Base-by-base conservation (phyloP, 495 filamentous ascomycete genomes). In the Annulohypoxylon maeteangense region DNA sequence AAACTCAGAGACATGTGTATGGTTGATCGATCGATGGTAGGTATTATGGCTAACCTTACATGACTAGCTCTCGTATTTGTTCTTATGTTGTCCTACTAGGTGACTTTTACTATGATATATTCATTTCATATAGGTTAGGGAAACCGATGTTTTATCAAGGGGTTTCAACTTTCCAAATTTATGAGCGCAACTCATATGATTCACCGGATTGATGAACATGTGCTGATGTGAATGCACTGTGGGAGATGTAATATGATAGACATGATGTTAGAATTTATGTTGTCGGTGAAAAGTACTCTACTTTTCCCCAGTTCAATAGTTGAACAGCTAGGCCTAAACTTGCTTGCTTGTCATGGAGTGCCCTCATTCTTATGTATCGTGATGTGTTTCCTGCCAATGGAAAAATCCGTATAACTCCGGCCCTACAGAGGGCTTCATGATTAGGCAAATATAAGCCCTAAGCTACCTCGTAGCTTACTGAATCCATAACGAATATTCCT, bases 301-400 rank as follows among this genome's bases (percentile, higher is more conserved):
- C 53, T 23, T 18, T 12, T 42, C 40, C 40, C 40, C 7, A 44
- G 4, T 20, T 8, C 5, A 5, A 3, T 32, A 38, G 14, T 40
- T 42, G 32, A 16, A 22, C n/a, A n/a, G n/a, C 38, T 42, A 56
- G 38, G 7, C 2, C 16, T n/a, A 18, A 51, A 40, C 48, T 22
- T 25, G 40, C 48, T 22, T 25, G 40, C 31, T 48, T 1, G 20
- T 5, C 12, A 60, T 54, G 45, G n/a, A 44, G 22, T 36, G 27
- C 29, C 29, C 20, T 55, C 56, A 67, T 67, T 68, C 58, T 63
- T 40, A 53, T 51, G 48, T 36, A 58, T 68, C 42, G 51, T 31
- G 18, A 40, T 63, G 48, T 53, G 44, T 50, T 55, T 48, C 16
- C 36, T 50, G 10, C 50, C 2, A 20, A 55, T 20, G 22, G 34